Percentiles rank a stretch among this genome's conserved stretches.
phyloP scores from a whole-genome alignment of 1,284 basidiomycete genomes.

The Phellopilus nigrolimitatus region DNA sequence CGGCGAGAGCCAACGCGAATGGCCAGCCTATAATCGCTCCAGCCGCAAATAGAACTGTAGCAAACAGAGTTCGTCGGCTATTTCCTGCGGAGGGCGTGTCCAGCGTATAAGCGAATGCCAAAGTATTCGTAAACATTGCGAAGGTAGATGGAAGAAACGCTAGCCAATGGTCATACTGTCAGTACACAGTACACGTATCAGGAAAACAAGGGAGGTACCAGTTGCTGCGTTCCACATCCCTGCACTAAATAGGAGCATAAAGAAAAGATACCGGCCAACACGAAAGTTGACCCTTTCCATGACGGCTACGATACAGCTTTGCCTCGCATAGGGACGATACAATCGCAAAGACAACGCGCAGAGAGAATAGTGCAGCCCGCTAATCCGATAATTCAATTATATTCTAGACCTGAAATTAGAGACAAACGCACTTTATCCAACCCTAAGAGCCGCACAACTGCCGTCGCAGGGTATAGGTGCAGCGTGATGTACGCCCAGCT shows the following conservation, averaged over 20 bases:
- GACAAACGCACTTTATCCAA: conserved; percentile 45
- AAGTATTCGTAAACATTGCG: conserved; percentile 85
- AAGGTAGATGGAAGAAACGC: conserved; percentile 94
- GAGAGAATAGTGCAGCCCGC: conserved; percentile 84
- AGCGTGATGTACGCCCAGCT: conserved; percentile 91
- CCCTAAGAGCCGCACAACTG: conserved; percentile 37
- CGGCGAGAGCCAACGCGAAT: conserved; percentile 79
- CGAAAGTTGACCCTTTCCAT: conserved; percentile 82
- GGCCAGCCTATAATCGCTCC: conserved; percentile 96
- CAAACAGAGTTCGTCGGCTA: conserved; percentile 50
- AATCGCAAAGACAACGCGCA: conserved; percentile 77
- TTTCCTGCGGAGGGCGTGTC: conserved; percentile 60
- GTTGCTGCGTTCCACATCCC: conserved; percentile 92
- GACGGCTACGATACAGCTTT: conserved; percentile 79
- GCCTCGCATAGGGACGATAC: conserved; percentile 78
- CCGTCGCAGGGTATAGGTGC: conserved; percentile 57
- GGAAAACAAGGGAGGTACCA: conserved; percentile 43
- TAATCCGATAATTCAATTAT: conserved; percentile 31
- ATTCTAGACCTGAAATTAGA: conserved; percentile 25
- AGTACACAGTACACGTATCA: conserved; percentile 5
- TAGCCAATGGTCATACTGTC: conserved; percentile 28
- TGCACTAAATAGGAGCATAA: conserved; percentile 79
- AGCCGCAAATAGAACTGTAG: conserved; percentile 71
- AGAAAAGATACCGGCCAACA: conserved; percentile 88
- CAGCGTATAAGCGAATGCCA: conserved; percentile 78